Conservation (phyloP, 495 filamentous ascomycete genomes). For the Extremus antarcticus region DNA sequence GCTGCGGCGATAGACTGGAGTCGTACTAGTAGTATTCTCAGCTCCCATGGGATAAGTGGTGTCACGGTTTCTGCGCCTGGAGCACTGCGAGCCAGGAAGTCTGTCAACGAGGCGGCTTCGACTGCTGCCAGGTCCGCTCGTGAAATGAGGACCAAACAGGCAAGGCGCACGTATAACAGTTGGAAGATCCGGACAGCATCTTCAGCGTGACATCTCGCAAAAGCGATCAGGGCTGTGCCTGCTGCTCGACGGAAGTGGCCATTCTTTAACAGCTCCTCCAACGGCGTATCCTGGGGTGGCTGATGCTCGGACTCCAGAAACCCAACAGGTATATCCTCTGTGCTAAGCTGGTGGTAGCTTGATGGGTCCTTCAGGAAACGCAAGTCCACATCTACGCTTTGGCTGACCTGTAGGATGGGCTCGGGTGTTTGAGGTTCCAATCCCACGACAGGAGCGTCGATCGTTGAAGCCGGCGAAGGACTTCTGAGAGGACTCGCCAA, state of each 20-base stretch:
- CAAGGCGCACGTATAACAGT: conserved; percentile 70
- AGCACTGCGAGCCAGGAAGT: conserved; percentile 48
- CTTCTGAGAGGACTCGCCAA: conserved; percentile 1
- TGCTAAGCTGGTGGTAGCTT: conserved; percentile 68
- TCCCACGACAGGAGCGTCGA: too few species aligned
- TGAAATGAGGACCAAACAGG: conserved; percentile 65
- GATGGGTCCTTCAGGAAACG: conserved; percentile 66
- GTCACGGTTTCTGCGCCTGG: conserved; percentile 2
- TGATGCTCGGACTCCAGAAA: conserved; percentile 36
- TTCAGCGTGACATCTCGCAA: conserved; percentile 31
- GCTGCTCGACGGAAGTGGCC: conserved; percentile 66
- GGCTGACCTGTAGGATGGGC: background rate
- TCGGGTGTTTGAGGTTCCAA: background rate
- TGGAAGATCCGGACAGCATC: conserved; percentile 57
- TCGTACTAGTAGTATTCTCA: conserved; percentile 69
- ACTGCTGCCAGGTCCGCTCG: conserved; percentile 64
- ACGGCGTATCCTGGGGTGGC: conserved; percentile 38
- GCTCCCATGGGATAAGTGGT: conserved; percentile 61
- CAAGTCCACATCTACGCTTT: conserved; percentile 51
- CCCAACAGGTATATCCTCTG: conserved; percentile 49
- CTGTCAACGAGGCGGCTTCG: conserved; percentile 74
- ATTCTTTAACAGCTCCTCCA: conserved; percentile 42
- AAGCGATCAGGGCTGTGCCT: conserved; percentile 57
- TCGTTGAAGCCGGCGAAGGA: conserved; percentile 10
- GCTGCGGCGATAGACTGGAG: conserved; percentile 76